phyloP scores from a whole-genome alignment of 2,329 filamentous ascomycete genomes.

The Exophiala alcalophila region DNA sequence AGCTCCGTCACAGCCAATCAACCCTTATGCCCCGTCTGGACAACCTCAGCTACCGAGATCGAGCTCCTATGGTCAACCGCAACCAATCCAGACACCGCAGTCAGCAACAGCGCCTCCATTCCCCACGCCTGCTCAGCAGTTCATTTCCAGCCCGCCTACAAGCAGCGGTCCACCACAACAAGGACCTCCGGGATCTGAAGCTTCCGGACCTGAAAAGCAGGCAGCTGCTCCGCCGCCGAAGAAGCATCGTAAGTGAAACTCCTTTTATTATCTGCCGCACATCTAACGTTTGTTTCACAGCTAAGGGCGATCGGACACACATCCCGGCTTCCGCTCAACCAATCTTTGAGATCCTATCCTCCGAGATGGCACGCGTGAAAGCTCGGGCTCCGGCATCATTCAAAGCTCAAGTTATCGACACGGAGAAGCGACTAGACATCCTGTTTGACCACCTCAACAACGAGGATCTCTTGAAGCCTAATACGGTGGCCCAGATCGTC shows the following conservation, averaged over 20 bases:
- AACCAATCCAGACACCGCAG: slow-evolving; percentile 45
- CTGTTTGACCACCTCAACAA: slow-evolving; percentile 99
- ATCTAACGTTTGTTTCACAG: slow-evolving; percentile 34
- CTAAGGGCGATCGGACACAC: slow-evolving; percentile 80
- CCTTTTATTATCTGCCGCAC: slow-evolving; percentile 11
- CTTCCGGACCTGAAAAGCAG: slow-evolving; percentile 50
- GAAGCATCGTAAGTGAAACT: slow-evolving; percentile 62
- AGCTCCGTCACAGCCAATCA: slow-evolving; percentile 44
- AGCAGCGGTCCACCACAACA: slow-evolving; percentile 49
- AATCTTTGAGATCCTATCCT: slow-evolving; percentile 75
- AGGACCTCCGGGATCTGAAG: slow-evolving; percentile 47
- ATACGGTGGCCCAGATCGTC: slow-evolving; percentile 55
- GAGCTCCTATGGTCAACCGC: slow-evolving; percentile 45
- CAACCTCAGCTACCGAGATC: slow-evolving; percentile 39
- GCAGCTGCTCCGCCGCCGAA: slow-evolving; percentile 49
- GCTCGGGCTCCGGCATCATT: slow-evolving; percentile 81
- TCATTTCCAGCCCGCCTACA: slow-evolving; percentile 48
- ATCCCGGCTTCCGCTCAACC: slow-evolving; percentile 74
- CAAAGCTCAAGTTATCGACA: slow-evolving; percentile 85
- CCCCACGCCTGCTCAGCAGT: slow-evolving; percentile 45
- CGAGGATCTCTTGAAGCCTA: slow-evolving; percentile 78
- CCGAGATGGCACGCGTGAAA: slow-evolving; percentile 86
- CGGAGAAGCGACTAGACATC: slow-evolving; percentile 85
- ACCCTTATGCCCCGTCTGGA: slow-evolving; percentile 59
- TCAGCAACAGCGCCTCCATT: slow-evolving; percentile 39